A percentile compares a stretch with the other conserved stretches of the same genome.
Evolutionary conservation across 78 protist species (phyloP).

Genomic region (Dictyostelium intermedium): DNA sequence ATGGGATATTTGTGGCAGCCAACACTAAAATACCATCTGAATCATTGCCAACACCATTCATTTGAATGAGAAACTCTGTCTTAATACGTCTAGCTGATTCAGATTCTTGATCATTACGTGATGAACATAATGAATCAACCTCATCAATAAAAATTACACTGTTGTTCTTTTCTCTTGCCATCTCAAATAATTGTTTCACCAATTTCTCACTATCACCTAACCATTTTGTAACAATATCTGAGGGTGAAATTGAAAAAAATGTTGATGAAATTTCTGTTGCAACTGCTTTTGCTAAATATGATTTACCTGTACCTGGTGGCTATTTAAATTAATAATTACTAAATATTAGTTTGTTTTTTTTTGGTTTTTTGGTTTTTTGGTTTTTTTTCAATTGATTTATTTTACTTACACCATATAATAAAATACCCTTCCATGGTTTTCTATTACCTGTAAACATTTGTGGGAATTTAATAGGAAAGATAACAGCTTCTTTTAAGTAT

Average conservation of each 20-base stretch:
- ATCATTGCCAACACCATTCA: slow-evolving; percentile 96
- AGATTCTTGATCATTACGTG: slow-evolving; percentile 94
- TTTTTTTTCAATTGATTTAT: not conserved
- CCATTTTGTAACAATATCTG: slow-evolving; percentile 98
- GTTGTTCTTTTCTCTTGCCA: slow-evolving; percentile 96
- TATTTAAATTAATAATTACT: not conserved
- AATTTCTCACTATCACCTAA: slow-evolving; percentile 97
- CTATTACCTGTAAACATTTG: slow-evolving; percentile 96
- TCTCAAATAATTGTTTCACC: slow-evolving; percentile 94
- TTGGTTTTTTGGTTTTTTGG: no score
- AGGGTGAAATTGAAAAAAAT: slow-evolving; percentile 95
- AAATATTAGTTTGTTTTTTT: not conserved
- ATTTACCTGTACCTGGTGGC: slow-evolving; percentile 99
- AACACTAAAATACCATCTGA: slow-evolving; percentile 96
- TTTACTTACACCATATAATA: slow-evolving; percentile 95
- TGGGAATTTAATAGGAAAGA: slow-evolving; percentile 98
- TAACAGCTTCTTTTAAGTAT: slow-evolving; percentile 97
- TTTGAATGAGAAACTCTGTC: slow-evolving; percentile 98
- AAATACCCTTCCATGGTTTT: slow-evolving; percentile 98
- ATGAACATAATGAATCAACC: slow-evolving; percentile 95
- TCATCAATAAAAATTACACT: slow-evolving; percentile 99
- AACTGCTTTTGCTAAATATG: slow-evolving; percentile 98
- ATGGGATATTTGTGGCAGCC: slow-evolving; percentile 99
- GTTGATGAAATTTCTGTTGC: slow-evolving; percentile 98
- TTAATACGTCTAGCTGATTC: slow-evolving; percentile 97